Evolutionary conservation across 441 rosid genomes (phyloP).

Genomic region (Pelargonium fulgidum): DNA sequence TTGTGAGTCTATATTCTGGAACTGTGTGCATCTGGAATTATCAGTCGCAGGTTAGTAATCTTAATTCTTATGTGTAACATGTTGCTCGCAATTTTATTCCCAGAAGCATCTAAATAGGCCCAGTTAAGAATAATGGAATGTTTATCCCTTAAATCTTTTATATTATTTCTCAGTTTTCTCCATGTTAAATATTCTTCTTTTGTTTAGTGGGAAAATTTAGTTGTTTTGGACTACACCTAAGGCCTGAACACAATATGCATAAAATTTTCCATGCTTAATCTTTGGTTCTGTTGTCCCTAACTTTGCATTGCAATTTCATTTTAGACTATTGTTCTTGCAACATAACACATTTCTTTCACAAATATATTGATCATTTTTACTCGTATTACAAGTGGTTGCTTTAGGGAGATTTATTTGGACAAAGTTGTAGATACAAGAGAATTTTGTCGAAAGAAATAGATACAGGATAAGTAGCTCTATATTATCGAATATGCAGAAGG

Average conservation of each 20-base stretch:
- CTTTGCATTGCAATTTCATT: not conserved
- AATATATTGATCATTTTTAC: not conserved
- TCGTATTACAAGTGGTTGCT: not conserved
- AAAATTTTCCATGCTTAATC: not conserved
- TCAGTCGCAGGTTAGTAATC: slow-evolving; percentile 53
- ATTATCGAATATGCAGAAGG: not conserved
- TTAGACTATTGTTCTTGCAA: not conserved
- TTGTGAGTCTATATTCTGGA: slow-evolving; percentile 70
- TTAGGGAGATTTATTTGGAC: slow-evolving; percentile 1
- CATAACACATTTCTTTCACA: not conserved
- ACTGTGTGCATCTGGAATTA: slow-evolving; percentile 71
- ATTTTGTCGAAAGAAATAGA: not conserved
- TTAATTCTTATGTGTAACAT: not conserved
- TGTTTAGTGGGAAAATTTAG: too few species aligned
- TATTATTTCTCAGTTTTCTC: not conserved
- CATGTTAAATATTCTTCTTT: not conserved
- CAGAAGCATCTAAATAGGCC: not conserved
- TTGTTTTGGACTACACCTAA: too few species aligned
- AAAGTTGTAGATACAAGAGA: not conserved
- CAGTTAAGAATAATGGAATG: not conserved
- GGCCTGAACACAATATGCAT: too few species aligned
- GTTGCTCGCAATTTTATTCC: not conserved
- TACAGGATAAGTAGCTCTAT: not conserved
- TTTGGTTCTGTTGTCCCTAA: not conserved
- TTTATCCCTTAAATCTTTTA: not conserved